Evolutionary conservation across 1,139 yeast genomes (phyloP), one percentile per base, ranked within the genome.

Genomic region (Taphrina communis): DNA sequence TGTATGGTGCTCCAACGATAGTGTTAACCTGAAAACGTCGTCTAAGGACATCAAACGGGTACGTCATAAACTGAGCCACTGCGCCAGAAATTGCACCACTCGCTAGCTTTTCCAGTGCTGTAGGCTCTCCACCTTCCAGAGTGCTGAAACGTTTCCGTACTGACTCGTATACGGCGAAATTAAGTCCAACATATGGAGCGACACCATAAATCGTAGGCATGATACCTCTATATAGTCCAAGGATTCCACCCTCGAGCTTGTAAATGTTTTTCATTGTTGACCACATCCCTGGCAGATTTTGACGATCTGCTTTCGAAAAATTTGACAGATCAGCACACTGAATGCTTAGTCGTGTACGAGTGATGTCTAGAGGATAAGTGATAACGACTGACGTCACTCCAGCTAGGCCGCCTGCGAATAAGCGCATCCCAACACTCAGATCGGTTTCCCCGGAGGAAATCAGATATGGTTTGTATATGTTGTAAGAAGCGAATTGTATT

Each of bases 131-230:
- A 41, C 74, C 74, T 17, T 78, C 77, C 19, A 73, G 74, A 1
- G 82, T 80, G 12, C 80, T 76, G 38, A 78, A 74, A 36, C 76
- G 70, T 72, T 89, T 95, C 71, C 94, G 86, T 73, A 92, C 76
- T 71, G 84, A 86, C 75, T 94, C 98, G 80, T 93, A 94, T 58
- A 91, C 86, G 6, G 97, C 89, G 77, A 94, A 94, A 78, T 93
- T 94, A 69, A 94, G 83, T 2, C 97, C 97, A 56, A 91, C 97
- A 75, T 93, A 94, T 0, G 99, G 98, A 0, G 97, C 97, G 14
- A 94, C 97, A 0, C 98, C 98, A 72, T 90, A 79, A 1, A 93
- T 86, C 0, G 99, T 93, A 6, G 98, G 97, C 71, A 88, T 81
- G 9, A 93, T 81, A 3, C 99, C 99, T 69, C 94, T 82, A 76